Evolutionary conservation across 148 eudicot species (phyloP).

Genomic region (Amaranthus cruentus): DNA sequence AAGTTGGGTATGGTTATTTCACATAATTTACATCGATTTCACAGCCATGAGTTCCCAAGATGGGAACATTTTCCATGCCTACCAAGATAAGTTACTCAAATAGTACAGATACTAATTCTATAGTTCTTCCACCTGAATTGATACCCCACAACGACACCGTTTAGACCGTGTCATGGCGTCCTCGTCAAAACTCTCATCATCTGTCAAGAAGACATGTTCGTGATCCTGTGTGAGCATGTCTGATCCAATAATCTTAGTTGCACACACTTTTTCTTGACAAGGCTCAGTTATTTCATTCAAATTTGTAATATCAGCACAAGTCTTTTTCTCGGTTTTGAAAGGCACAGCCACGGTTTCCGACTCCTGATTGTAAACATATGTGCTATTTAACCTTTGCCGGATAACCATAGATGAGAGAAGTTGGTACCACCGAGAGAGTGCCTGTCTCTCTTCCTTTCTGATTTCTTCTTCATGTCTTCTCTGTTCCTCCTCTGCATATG

Average conservation of each 20-base stretch:
- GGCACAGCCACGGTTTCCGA: slow-evolving; percentile 27
- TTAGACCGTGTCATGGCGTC: slow-evolving; percentile 40
- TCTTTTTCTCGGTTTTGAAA: slow-evolving; percentile 23
- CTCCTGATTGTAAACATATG: slow-evolving; percentile 39
- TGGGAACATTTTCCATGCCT: background rate
- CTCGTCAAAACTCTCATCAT: slow-evolving; percentile 44
- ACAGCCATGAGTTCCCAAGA: background rate
- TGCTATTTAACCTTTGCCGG: slow-evolving; percentile 62
- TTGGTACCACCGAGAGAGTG: slow-evolving; percentile 89
- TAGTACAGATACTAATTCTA: slow-evolving; percentile 18
- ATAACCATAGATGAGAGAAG: slow-evolving; percentile 81
- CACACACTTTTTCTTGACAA: slow-evolving; percentile 21
- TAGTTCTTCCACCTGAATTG: slow-evolving; percentile 73
- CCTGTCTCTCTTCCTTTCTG: slow-evolving; percentile 57
- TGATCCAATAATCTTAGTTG: slow-evolving; percentile 16
- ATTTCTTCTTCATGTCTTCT: slow-evolving; percentile 76
- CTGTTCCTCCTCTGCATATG: slow-evolving; percentile 78
- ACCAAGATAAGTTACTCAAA: background rate
- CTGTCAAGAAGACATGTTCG: slow-evolving; percentile 58
- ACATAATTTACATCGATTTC: background rate
- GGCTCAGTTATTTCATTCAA: slow-evolving; percentile 14
- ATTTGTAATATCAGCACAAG: slow-evolving; percentile 10
- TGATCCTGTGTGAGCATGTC: slow-evolving; percentile 37
- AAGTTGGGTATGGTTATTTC: background rate
- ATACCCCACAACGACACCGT: slow-evolving; percentile 79